Base-by-base conservation (phyloP, 495 filamentous ascomycete genomes). In the Tuber microsphaerosporum region DNA sequence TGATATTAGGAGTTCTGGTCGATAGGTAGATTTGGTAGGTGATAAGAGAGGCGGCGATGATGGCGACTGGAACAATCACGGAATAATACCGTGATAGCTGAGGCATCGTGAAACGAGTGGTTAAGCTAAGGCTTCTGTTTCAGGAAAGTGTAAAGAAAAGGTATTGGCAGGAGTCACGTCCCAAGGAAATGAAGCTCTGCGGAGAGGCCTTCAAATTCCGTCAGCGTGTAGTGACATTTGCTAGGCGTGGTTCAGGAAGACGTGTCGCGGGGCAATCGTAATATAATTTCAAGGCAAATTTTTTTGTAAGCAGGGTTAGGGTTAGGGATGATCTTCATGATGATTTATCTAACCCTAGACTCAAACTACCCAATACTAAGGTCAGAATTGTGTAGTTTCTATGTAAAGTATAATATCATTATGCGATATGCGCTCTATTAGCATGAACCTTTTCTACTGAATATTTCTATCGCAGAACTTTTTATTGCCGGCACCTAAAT, bases 1-100 rank as follows among this genome's bases (percentile, higher is more conserved):
- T 81, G 69, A 75, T 39, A 20, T 70, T 41, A 34, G 79, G 73
- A 71, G 48, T 61, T 68, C 46, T 75, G 14, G 74, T 75, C 2
- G 73, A 69, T 48, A 43, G 81, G 79, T 81, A 81, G 73, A 77
- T 45, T 34, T 81, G 71, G 71, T 78, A 78, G 19, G 80, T 74
- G 45, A 81, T 70, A 42, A 78, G 71, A 3, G 75, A 70, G 44
- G 56, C 79, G 10, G 79, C 79, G 37, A 81, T 45, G 26, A 76
- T 70, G 20, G 73, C 70, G 75, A 81, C 73, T n/a, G 80, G 79
- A 37, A 81, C 69, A 61, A 81, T 71, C 31, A 74, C 42, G 51
- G 74, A 42, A 45, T 75, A 77, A 71, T 75, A 80, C 6, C 80
- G 75, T 39, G 75, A 73, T 46, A 42, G 65, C 10, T 45, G 51